phyloP scores from a whole-genome alignment of 371 early-diverging fungal genomes.

The Mortierella sp. region DNA sequence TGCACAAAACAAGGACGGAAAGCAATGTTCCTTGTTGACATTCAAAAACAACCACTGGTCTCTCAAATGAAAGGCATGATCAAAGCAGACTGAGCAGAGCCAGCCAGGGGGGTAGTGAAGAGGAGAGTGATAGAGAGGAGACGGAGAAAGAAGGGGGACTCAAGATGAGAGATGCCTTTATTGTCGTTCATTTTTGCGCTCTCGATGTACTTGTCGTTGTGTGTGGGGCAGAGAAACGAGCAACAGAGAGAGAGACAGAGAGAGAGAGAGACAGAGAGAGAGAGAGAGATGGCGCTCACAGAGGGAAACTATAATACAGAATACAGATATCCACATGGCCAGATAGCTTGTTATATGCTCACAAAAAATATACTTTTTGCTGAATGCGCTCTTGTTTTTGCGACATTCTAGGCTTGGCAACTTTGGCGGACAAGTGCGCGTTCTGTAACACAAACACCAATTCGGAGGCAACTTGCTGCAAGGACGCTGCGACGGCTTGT shows the following conservation, averaged over 20 bases:
- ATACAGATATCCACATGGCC: slow-evolving; percentile 13
- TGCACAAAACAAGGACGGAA: background rate
- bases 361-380: background rate
- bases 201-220: background rate
- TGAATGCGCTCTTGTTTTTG: background rate
- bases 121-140: background rate
- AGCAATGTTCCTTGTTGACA: background rate
- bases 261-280: background rate
- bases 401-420: slow-evolving; percentile 27
- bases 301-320: background rate
- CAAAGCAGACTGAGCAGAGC: background rate
- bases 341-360: background rate
- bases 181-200: background rate
- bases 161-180: background rate
- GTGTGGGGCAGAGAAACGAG: background rate
- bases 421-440: slow-evolving; percentile 8
- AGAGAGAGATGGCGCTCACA: background rate
- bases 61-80: background rate
- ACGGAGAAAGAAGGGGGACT: background rate
- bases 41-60: background rate
- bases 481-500: slow-evolving; percentile 14
- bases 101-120: background rate
- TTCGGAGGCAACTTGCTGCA: slow-evolving; percentile 25
- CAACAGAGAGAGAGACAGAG: background rate
- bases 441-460: slow-evolving; percentile 40